phyloP scores from a whole-genome alignment of 169 alveolate genomes.

The Cryptosporidium muris region DNA sequence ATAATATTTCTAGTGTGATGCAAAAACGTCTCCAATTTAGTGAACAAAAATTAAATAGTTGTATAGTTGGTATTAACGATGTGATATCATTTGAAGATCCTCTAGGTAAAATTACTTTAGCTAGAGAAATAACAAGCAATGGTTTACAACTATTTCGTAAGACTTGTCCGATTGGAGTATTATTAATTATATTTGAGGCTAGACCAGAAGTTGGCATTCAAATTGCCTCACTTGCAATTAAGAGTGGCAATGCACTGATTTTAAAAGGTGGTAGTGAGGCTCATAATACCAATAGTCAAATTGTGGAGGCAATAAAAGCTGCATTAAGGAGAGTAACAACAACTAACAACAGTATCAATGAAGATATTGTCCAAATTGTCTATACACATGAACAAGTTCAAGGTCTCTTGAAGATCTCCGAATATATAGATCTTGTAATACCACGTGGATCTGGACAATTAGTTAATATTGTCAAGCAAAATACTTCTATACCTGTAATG shows the following conservation, averaged over 20 bases:
- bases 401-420: conserved; percentile 73
- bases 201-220: conserved; percentile 81
- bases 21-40: conserved; percentile 29
- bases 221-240: conserved; percentile 75
- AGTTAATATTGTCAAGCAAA: conserved; percentile 73
- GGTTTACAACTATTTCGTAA: conserved; percentile 74
- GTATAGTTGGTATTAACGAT: conserved; percentile 27
- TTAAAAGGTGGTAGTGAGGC: conserved; percentile 74
- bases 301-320: conserved; percentile 15
- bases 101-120: conserved; percentile 51
- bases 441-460: conserved; percentile 80
- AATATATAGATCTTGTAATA: conserved; percentile 78
- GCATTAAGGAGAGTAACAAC: conserved; percentile 31
- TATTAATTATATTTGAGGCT: conserved; percentile 77
- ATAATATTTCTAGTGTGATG: conserved; percentile 21
- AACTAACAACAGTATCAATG: conserved; percentile 11
- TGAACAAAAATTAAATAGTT: conserved; percentile 17
- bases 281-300: conserved; percentile 10
- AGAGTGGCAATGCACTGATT: conserved; percentile 76
- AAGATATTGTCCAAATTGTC: conserved; percentile 71
- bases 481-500: conserved; percentile 77
- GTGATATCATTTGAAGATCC: conserved; percentile 69
- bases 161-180: conserved; percentile 78
- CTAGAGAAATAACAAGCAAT: conserved; percentile 71
- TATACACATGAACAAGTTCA: conserved; percentile 76